Percentiles rank a stretch among this genome's conserved stretches.
Conservation (phyloP, 805 yeast genomes). For the Saccharomycopsis vini region DNA sequence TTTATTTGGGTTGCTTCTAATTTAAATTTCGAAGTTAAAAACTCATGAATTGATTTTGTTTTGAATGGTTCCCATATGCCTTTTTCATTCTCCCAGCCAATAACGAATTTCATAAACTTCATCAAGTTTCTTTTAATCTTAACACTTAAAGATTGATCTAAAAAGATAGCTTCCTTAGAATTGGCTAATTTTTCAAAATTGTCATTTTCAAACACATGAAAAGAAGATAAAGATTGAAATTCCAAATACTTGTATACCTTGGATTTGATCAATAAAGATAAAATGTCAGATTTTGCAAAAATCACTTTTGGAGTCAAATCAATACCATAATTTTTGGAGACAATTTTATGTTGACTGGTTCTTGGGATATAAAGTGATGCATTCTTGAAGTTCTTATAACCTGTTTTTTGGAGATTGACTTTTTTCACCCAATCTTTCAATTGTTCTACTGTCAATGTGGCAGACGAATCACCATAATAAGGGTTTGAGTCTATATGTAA, state of each 20-base stretch:
- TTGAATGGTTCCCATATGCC: slow-evolving; percentile 50
- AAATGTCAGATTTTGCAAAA: slow-evolving; percentile 84
- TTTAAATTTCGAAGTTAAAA: slow-evolving; percentile 57
- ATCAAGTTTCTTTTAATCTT: slow-evolving; percentile 74
- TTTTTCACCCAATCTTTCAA: slow-evolving; percentile 71
- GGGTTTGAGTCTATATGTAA: slow-evolving; percentile 79
- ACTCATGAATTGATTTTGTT: slow-evolving; percentile 46
- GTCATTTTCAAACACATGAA: slow-evolving; percentile 93
- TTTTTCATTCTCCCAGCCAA: slow-evolving; percentile 55
- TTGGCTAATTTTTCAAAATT: slow-evolving; percentile 77
- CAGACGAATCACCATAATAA: slow-evolving; percentile 82
- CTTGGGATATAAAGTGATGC: slow-evolving; percentile 78
- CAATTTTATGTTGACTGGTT: slow-evolving; percentile 36
- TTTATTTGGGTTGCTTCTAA: slow-evolving; percentile 65
- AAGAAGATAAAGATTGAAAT: slow-evolving; percentile 78
- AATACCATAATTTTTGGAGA: slow-evolving; percentile 60
- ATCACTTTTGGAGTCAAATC: slow-evolving; percentile 81
- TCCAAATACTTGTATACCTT: slow-evolving; percentile 88
- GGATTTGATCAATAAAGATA: slow-evolving; percentile 68
- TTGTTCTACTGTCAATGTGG: slow-evolving; percentile 83
- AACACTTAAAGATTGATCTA: slow-evolving; percentile 70
- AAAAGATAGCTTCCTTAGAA: slow-evolving; percentile 87
- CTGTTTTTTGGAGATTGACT: slow-evolving; percentile 39
- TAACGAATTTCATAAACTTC: slow-evolving; percentile 85
- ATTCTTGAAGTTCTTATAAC: slow-evolving; percentile 41